Evolutionary conservation across 495 filamentous ascomycete genomes (phyloP).

Genomic region (Cercophora newfieldiana): DNA sequence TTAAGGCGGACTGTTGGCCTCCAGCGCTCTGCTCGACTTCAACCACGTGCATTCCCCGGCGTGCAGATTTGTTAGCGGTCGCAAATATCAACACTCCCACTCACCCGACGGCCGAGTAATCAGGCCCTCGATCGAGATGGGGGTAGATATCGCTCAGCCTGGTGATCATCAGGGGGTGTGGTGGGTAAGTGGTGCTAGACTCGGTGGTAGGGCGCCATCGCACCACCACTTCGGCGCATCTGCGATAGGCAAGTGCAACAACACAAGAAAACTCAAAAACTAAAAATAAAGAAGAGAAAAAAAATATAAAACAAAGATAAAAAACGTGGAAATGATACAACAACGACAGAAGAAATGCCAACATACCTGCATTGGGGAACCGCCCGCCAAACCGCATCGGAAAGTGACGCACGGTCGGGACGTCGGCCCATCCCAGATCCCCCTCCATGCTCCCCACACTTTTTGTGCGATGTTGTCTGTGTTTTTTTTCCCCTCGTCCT

Average conservation of each 20-base stretch:
- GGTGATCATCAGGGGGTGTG: neutral
- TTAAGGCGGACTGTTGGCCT: slow-evolving; percentile 31
- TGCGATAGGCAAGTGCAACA: neutral
- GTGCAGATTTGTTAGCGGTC: neutral
- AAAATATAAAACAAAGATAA: too few relatives aligned
- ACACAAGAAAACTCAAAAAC: neutral
- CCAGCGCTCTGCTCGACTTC: slow-evolving; percentile 23
- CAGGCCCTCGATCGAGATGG: neutral
- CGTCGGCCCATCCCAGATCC: neutral
- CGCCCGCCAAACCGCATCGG: neutral
- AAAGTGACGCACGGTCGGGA: neutral
- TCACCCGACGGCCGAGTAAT: neutral
- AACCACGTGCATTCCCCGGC: slow-evolving; percentile 24
- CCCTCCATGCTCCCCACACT: neutral
- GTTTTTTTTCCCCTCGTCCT: too few relatives aligned
- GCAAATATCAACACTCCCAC: too few relatives aligned
- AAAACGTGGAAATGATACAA: too few relatives aligned
- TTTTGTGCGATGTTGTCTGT: too few relatives aligned
- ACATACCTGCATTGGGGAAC: too few relatives aligned
- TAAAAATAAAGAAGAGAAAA: neutral
- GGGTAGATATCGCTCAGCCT: neutral
- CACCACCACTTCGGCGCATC: neutral
- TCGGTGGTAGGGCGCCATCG: neutral
- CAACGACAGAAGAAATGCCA: neutral
- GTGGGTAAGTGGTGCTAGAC: neutral